These are phyloP conservation scores for Pecoramyces ruminantium DNA, from an alignment of 192 early-diverging fungal genomes.

Conservation along the genomic window DNA sequence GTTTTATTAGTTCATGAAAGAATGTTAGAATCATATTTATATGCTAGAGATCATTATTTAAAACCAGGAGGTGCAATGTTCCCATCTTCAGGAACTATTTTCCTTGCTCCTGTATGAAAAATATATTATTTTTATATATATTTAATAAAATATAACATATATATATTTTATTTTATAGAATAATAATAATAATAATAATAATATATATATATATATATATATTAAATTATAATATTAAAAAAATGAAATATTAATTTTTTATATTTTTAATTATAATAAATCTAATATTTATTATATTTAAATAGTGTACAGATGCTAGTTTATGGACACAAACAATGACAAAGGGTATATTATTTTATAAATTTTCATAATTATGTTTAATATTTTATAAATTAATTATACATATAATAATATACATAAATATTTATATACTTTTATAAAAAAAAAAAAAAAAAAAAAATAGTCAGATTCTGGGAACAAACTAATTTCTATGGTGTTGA, in stretches of 20 bases:
- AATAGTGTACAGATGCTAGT: conserved; percentile 29
- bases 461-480: conserved; percentile 58
- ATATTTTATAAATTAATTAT: no score
- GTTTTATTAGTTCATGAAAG: conserved; percentile 93
- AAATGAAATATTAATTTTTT: no score
- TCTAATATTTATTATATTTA: no score
- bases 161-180: no score
- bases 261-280: no score
- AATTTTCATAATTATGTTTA: no score
- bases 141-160: no score
- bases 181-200: not conserved
- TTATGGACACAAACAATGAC: conserved; percentile 90
- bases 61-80: conserved; percentile 86
- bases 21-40: conserved; percentile 80
- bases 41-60: conserved; percentile 74
- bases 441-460: not conserved
- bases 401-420: no score
- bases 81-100: conserved; percentile 77
- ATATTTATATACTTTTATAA: no score
- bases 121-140: no score
- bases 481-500: conserved; percentile 83
- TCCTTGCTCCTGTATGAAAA: conserved; percentile 50
- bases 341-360: conserved; percentile 81
- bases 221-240: no score
- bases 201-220: no score